A percentile compares a stretch with the other conserved stretches of the same genome.
Conservation (phyloP, 805 yeast species). For the Candida chilensis region DNA sequence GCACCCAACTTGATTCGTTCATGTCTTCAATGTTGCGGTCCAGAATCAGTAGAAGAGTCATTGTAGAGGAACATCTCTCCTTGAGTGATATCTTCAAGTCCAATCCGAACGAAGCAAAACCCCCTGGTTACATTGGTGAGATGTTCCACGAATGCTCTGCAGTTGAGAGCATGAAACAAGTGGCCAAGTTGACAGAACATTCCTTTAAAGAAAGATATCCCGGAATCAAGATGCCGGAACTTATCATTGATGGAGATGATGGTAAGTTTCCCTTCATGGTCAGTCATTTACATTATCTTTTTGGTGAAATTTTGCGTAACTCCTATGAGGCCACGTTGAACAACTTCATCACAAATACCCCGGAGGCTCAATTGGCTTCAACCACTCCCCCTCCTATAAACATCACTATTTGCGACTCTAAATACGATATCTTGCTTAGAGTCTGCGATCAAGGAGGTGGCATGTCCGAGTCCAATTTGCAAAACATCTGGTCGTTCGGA, state of each 20-base stretch:
- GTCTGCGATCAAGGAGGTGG: slow-evolving; percentile 93
- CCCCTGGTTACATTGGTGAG: slow-evolving; percentile 60
- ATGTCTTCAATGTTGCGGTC: slow-evolving; percentile 75
- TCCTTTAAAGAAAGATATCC: slow-evolving; percentile 49
- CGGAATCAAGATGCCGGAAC: slow-evolving; percentile 56
- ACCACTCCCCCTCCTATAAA: slow-evolving; percentile 59
- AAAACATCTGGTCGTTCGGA: slow-evolving; percentile 82
- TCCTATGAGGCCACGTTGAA: slow-evolving; percentile 74
- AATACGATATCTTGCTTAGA: slow-evolving; percentile 62
- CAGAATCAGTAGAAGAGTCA: slow-evolving; percentile 81
- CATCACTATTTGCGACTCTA: slow-evolving; percentile 64
- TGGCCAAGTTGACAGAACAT: slow-evolving; percentile 34
- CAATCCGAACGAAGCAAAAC: slow-evolving; percentile 36
- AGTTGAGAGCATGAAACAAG: slow-evolving; percentile 53
- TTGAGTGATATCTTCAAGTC: slow-evolving; percentile 54
- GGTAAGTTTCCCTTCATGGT: slow-evolving; percentile 75
- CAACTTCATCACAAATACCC: slow-evolving; percentile 20
- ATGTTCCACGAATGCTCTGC: slow-evolving; percentile 78
- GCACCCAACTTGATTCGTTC: slow-evolving; percentile 56
- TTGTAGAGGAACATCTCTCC: slow-evolving; percentile 86
- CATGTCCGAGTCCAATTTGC: slow-evolving; percentile 45
- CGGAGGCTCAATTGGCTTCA: slow-evolving; percentile 11
- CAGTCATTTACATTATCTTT: slow-evolving; percentile 76
- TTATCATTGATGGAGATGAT: slow-evolving; percentile 66
- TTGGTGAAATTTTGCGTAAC: slow-evolving; percentile 84